Conservation (phyloP, 306 rosid genomes). For the Mucuna pruriens region DNA sequence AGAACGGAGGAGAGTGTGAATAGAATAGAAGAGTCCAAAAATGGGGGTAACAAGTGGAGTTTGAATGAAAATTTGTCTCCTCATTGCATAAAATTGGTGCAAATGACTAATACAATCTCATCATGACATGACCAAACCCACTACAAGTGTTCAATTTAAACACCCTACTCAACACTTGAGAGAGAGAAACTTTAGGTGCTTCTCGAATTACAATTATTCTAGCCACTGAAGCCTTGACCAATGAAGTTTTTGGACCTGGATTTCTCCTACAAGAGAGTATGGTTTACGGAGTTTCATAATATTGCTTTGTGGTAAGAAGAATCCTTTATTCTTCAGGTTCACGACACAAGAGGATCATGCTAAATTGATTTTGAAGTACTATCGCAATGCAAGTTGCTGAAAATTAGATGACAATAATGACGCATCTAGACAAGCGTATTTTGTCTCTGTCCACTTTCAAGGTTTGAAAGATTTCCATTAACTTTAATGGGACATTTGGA, state of each 20-base stretch:
- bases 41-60: conserved; percentile 27
- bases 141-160: conserved; percentile 43
- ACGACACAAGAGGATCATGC: conserved; percentile 1
- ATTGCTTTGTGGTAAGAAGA: conserved; percentile 6
- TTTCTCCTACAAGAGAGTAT: conserved; percentile 16
- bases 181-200: conserved; percentile 26
- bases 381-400: conserved; percentile 43
- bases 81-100: conserved; percentile 32
- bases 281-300: not conserved
- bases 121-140: conserved; percentile 52
- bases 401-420: conserved; percentile 32
- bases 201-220: conserved; percentile 38
- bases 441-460: conserved; percentile 37
- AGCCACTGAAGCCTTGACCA: conserved; percentile 34
- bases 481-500: conserved; percentile 41
- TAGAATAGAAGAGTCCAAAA: conserved; percentile 35
- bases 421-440: conserved; percentile 32
- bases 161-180: conserved; percentile 27
- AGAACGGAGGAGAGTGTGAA: conserved; percentile 14
- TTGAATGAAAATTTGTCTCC: conserved; percentile 41
- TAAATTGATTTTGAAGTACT: conserved; percentile 23
- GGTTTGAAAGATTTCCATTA: conserved; percentile 42
- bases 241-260: conserved; percentile 1
- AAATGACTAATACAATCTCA: conserved; percentile 22
- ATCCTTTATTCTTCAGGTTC: conserved; percentile 8